These are phyloP conservation scores for Drechmeria coniospora DNA, from an alignment of 2,329 filamentous ascomycete species.

Conservation along the genomic window DNA sequence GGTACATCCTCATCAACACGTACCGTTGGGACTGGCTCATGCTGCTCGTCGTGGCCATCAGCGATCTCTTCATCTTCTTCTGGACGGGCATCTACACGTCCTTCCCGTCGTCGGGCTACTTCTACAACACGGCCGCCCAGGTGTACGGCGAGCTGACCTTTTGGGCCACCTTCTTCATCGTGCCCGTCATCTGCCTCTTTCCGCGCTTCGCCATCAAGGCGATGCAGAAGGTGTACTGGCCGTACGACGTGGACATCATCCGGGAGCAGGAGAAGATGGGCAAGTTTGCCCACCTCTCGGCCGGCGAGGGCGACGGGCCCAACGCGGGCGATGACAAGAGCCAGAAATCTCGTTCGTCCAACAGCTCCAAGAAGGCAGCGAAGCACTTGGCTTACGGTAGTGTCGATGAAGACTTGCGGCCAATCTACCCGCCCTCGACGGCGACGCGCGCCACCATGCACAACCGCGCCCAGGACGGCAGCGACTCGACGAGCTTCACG, in stretches of 20 bases:
- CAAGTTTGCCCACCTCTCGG: slow-evolving; percentile 56
- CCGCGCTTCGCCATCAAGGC: slow-evolving; percentile 79
- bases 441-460: slow-evolving; percentile 60
- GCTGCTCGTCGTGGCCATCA: slow-evolving; percentile 64
- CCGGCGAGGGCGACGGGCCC: slow-evolving; percentile 18
- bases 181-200: slow-evolving; percentile 66
- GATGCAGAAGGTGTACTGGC: slow-evolving; percentile 86
- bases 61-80: slow-evolving; percentile 78
- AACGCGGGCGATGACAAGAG: slow-evolving; percentile 22
- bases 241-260: slow-evolving; percentile 87
- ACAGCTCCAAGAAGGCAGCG: slow-evolving; percentile 35
- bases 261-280: slow-evolving; percentile 80
- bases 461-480: slow-evolving; percentile 77
- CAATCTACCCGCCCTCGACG: slow-evolving; percentile 86
- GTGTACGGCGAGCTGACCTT: slow-evolving; percentile 72
- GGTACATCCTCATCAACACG: slow-evolving; percentile 89
- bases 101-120: slow-evolving; percentile 30
- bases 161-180: slow-evolving; percentile 72
- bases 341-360: slow-evolving; percentile 38
- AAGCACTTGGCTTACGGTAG: slow-evolving; percentile 45
- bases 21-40: slow-evolving; percentile 99
- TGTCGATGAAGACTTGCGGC: slow-evolving; percentile 74
- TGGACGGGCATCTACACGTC: slow-evolving; percentile 81
- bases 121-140: slow-evolving; percentile 66
- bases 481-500: slow-evolving; percentile 86